Base-by-base conservation (phyloP, 2,329 filamentous ascomycete species). In the Ophiosphaerella narmari region DNA sequence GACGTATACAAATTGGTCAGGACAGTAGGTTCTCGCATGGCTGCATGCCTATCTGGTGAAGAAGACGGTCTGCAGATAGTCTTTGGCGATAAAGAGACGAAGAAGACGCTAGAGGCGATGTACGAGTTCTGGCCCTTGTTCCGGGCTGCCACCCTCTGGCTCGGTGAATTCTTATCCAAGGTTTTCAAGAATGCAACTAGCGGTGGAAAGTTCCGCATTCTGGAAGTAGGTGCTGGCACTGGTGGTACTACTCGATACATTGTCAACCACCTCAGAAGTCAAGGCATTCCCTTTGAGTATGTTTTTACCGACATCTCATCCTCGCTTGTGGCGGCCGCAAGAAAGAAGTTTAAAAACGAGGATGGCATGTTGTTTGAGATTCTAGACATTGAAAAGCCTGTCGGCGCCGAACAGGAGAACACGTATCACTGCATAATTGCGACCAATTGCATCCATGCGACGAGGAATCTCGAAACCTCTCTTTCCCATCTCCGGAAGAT, bases 261-360 rank as follows among this genome's bases (percentile, higher is more conserved):
- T 1, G 54, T 75, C 0, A 50, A 60, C 0, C 26, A 60, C 0
- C 55, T 78, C 0, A 56, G 58, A 6, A 44, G 46, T 2, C 55
- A 67, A 1, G 64, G 53, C 7, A 54, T 74, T 1, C 38, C 60
- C 1, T 54, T 77, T 12, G 60, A 72, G 37, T 78, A 77, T 53
- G 74, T 67, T 0, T 75, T 76, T 46, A 76, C 69, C 1, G 75
- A 78, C 39, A 55, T 77, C 1, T 68, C 74, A 0, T 42, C 66
- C 0, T 68, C 69, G 0, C 60, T 77, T 8, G 65, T 78, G 2
- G 64, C 69, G 0, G 63, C 62, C 3, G 73, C 73, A 0, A 62
- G 60, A 37, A 62, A 64, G 29, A 59, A 54, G 18, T 72, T 38
- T 13, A 23, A 16, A 4, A 42, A 62, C 1, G 63, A 67, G 14